Percentiles rank a stretch among this genome's conserved stretches.
These are phyloP conservation scores for Colletotrichum limetticola DNA, from an alignment of 2,329 filamentous ascomycete species.

Conservation along the genomic window DNA sequence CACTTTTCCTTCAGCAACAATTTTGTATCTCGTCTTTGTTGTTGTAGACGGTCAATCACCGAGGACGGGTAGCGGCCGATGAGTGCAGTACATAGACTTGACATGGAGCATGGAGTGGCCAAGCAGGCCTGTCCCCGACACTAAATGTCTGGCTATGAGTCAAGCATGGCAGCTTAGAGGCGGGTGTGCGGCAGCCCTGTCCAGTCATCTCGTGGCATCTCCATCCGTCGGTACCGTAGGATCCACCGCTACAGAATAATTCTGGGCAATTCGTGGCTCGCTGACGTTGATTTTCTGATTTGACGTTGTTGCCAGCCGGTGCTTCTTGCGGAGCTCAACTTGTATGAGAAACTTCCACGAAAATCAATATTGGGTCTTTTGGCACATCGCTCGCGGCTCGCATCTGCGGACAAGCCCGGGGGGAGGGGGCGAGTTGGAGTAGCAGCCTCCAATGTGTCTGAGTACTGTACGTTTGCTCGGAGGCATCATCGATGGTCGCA, in stretches of 20 bases:
- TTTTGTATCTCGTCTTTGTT: conserved; percentile 8
- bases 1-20: neutral
- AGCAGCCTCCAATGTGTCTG: neutral
- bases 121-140: conserved; percentile 28
- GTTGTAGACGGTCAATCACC: conserved; percentile 28
- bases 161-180: conserved; percentile 27
- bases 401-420: neutral
- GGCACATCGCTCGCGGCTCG: neutral
- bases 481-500: conserved; percentile 19
- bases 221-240: conserved; percentile 19
- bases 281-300: conserved; percentile 18
- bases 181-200: conserved; percentile 31
- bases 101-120: conserved; percentile 26
- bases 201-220: conserved; percentile 24
- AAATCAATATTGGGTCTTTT: neutral
- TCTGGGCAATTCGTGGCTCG: conserved; percentile 10
- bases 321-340: neutral
- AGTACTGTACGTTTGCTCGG: neutral
- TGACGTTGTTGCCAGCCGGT: neutral
- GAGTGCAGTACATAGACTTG: neutral
- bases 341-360: neutral
- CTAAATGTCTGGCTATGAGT: conserved; percentile 29
- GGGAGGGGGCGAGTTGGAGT: neutral
- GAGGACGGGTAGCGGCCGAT: conserved; percentile 15
- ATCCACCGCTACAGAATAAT: conserved; percentile 9